These are phyloP conservation scores for Colletotrichum navitas DNA, from an alignment of 2,329 filamentous ascomycete genomes.

Conservation along the genomic window DNA sequence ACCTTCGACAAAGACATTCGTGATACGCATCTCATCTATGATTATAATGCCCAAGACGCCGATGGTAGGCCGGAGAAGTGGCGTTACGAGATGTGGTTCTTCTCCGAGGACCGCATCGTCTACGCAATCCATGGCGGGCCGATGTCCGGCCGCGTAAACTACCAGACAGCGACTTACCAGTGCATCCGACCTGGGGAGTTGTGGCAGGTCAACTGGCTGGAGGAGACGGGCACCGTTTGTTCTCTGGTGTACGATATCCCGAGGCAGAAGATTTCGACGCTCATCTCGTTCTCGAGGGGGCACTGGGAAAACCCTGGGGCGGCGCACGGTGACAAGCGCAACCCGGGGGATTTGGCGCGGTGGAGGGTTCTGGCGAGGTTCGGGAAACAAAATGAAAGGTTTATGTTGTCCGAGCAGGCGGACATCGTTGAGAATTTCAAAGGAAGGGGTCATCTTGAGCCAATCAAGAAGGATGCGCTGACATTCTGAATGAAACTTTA, in stretches of 20 bases:
- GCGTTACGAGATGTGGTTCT: slow-evolving; percentile 74
- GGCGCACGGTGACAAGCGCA: slow-evolving; percentile 69
- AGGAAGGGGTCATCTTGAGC: slow-evolving; percentile 61
- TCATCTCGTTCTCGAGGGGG: slow-evolving; percentile 66
- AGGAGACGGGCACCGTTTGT: slow-evolving; percentile 70
- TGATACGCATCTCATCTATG: slow-evolving; percentile 68
- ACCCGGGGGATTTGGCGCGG: slow-evolving; percentile 61
- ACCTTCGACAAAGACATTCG: slow-evolving; percentile 64
- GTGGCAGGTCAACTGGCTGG: slow-evolving; percentile 72
- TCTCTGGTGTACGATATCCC: slow-evolving; percentile 68
- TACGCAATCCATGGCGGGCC: slow-evolving; percentile 72
- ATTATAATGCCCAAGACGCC: slow-evolving; percentile 63
- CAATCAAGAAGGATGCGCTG: slow-evolving; percentile 54
- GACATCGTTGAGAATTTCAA: slow-evolving; percentile 63
- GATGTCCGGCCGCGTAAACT: slow-evolving; percentile 68
- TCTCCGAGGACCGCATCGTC: slow-evolving; percentile 65
- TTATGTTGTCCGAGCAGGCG: slow-evolving; percentile 67
- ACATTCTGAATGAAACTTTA: slow-evolving; percentile 17
- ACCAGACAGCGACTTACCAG: slow-evolving; percentile 67
- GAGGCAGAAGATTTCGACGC: slow-evolving; percentile 61
- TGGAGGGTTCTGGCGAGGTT: slow-evolving; percentile 64
- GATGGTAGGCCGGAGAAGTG: slow-evolving; percentile 67
- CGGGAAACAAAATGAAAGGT: slow-evolving; percentile 63
- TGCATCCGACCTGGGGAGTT: slow-evolving; percentile 69
- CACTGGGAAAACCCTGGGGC: slow-evolving; percentile 66